phyloP scores from a whole-genome alignment of 139 green algal genomes.

The Chlamydomonas schloesseri region DNA sequence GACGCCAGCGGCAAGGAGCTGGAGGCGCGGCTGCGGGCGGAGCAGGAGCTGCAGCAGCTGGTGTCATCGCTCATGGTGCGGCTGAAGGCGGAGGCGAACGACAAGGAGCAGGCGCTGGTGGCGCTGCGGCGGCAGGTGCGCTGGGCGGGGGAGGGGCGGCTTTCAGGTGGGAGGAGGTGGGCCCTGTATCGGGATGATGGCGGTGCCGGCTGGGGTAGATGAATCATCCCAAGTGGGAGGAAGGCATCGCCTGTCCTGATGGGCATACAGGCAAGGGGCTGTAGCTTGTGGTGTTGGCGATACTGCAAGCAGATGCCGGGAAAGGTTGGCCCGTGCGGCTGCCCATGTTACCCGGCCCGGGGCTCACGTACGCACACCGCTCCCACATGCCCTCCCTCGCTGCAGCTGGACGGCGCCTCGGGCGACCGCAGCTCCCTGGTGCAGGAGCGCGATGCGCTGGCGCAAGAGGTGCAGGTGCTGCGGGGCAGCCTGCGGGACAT shows the following conservation, averaged over 20 bases:
- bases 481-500: neutral
- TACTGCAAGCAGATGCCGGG: no score
- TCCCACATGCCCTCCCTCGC: no score
- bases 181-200: neutral
- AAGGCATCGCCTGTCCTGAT: no score
- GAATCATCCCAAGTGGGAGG: no score
- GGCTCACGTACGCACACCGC: no score
- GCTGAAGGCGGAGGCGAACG: constrained; percentile 25
- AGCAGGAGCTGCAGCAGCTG: constrained; percentile 14
- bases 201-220: no score
- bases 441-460: neutral
- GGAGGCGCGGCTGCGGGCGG: neutral
- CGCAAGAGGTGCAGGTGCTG: neutral
- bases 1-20: neutral
- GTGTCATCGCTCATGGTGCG: neutral
- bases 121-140: constrained; percentile 17
- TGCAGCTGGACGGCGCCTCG: constrained; percentile 8
- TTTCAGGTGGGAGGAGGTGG: neutral
- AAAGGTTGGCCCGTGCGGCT: no score
- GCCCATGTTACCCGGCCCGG: no score
- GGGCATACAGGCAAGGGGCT: no score
- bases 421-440: neutral
- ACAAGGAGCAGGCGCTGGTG: neutral
- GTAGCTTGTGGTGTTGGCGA: no score
- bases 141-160: neutral